These are phyloP conservation scores for Ascobolus immersus DNA, from an alignment of 495 filamentous ascomycete genomes.

Conservation along the genomic window DNA sequence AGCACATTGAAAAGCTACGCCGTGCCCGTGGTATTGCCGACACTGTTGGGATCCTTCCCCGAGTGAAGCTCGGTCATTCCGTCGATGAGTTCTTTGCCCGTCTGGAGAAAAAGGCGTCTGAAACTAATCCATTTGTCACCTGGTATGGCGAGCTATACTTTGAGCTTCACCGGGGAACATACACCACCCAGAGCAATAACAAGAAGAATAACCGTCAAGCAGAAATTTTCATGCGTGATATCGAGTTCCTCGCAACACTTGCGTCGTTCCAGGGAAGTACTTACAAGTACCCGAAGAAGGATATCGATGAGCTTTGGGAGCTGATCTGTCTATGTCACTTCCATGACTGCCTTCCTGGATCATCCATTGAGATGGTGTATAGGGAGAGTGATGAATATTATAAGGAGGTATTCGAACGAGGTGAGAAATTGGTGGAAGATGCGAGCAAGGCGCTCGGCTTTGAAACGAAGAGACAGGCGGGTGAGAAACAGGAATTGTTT, in stretches of 20 bases:
- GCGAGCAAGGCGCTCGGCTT: conserved; percentile 43
- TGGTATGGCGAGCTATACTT: conserved; percentile 99
- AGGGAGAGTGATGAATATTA: conserved; percentile 77
- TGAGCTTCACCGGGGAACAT: conserved; percentile 84
- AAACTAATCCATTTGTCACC: conserved; percentile 59
- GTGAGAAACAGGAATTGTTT: conserved; percentile 21
- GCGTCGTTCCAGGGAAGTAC: conserved; percentile 41
- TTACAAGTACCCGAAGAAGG: conserved; percentile 77
- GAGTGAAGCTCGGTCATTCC: conserved; percentile 61
- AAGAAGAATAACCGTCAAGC: conserved; percentile 76
- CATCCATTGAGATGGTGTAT: conserved; percentile 89
- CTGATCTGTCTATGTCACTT: conserved; percentile 48
- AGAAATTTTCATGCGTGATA: conserved; percentile 58
- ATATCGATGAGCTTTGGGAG: conserved; percentile 90
- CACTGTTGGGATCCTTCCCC: conserved; percentile 17
- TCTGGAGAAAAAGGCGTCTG: conserved; percentile 43
- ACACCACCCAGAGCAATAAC: conserved; percentile 92
- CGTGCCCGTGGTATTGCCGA: conserved; percentile 88
- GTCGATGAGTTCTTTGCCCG: conserved; percentile 91
- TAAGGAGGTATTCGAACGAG: conserved; percentile 51
- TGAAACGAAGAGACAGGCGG: conserved; percentile 15
- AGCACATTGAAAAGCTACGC: conserved; percentile 79
- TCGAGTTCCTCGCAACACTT: conserved; percentile 71
- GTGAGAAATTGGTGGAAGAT: conserved; percentile 40
- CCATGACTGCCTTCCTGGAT: conserved; percentile 92